These are phyloP conservation scores for Candida sithepensis DNA, from an alignment of 805 yeast species.

Conservation along the genomic window DNA sequence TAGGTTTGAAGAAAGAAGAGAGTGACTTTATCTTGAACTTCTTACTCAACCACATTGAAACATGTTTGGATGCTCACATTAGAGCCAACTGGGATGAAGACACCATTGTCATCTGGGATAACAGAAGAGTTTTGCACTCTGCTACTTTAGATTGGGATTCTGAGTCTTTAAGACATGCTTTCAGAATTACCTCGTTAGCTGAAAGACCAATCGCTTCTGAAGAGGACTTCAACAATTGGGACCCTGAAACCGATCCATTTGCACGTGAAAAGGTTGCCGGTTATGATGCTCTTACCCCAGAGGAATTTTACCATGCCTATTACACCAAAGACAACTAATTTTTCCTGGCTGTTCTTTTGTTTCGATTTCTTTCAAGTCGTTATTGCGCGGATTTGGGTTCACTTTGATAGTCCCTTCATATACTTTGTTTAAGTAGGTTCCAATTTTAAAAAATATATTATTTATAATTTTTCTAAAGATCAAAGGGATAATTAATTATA, in stretches of 20 bases:
- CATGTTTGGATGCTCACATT: slow-evolving; percentile 53
- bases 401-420: no score
- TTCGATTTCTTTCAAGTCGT: background rate
- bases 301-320: slow-evolving; percentile 5
- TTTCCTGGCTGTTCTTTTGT: background rate
- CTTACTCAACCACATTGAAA: slow-evolving; percentile 45
- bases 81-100: slow-evolving; percentile 65
- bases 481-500: no score
- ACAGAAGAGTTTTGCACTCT: slow-evolving; percentile 61
- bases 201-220: slow-evolving; percentile 49
- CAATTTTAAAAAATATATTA: no score
- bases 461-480: no score
- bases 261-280: background rate
- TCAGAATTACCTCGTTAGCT: slow-evolving; percentile 65
- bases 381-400: no score
- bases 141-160: slow-evolving; percentile 65
- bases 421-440: no score
- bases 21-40: slow-evolving; percentile 54
- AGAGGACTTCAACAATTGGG: slow-evolving; percentile 22
- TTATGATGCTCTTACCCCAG: slow-evolving; percentile 28
- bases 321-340: background rate
- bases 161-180: slow-evolving; percentile 63
- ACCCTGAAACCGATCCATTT: slow-evolving; percentile 15
- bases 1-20: slow-evolving; percentile 67
- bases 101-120: slow-evolving; percentile 71